Evolutionary conservation across 257 asterid genomes (phyloP).

Genomic region (Capsicum pubescens): DNA sequence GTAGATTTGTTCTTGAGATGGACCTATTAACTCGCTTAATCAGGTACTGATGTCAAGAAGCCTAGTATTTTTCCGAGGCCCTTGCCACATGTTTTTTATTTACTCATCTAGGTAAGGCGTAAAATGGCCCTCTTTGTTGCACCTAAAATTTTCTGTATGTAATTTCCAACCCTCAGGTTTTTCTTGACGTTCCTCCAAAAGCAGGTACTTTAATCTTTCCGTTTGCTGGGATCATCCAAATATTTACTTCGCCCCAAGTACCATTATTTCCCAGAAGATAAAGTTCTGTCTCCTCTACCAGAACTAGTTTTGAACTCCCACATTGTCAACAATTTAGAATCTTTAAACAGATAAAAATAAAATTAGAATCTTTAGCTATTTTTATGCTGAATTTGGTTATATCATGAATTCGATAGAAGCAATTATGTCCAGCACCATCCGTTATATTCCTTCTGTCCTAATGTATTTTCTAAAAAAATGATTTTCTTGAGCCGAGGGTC

Average conservation of each 20-base stretch:
- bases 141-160: neutral
- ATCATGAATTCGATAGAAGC: neutral
- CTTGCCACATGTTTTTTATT: neutral
- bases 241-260: neutral
- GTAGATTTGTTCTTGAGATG: neutral
- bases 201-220: neutral
- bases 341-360: neutral
- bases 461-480: neutral
- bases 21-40: slow-evolving; percentile 23
- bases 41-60: slow-evolving; percentile 11
- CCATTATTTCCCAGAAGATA: neutral
- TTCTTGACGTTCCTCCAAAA: neutral
- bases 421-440: neutral
- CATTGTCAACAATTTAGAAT: neutral
- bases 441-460: neutral
- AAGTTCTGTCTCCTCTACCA: neutral
- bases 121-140: neutral
- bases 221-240: slow-evolving; percentile 11
- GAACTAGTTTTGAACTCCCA: slow-evolving; percentile 16
- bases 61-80: slow-evolving; percentile 12
- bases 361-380: neutral
- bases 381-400: slow-evolving; percentile 7
- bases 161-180: neutral
- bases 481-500: no score
- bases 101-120: neutral